A percentile compares a stretch with the other conserved stretches of the same genome.
These are phyloP conservation scores for Entophlyctis luteolus DNA, from an alignment of 192 early-diverging fungal genomes.

Conservation along the genomic window DNA sequence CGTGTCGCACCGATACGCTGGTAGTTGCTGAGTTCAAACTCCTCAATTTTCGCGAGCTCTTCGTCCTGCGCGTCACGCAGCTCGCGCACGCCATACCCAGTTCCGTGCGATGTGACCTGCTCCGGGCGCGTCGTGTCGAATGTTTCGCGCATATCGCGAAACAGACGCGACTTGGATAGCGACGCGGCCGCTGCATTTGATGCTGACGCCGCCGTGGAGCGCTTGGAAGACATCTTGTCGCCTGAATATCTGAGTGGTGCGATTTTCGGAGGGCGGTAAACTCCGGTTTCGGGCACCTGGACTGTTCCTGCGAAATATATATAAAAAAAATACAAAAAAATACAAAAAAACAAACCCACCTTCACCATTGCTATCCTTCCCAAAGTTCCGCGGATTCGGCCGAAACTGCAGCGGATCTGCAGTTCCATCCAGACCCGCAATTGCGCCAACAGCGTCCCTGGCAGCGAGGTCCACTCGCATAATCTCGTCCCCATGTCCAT, in stretches of 20 bases:
- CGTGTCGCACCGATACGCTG: slow-evolving; percentile 5
- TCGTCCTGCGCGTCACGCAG: slow-evolving; percentile 14
- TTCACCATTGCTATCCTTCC: no score
- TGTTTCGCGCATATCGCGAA: slow-evolving; percentile 22
- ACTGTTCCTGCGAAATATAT: slow-evolving; percentile 1
- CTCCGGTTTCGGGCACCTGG: slow-evolving; percentile 36
- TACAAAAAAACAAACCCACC: not conserved
- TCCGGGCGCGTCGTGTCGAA: slow-evolving; percentile 22
- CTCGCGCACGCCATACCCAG: slow-evolving; percentile 21
- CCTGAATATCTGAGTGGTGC: slow-evolving; percentile 84
- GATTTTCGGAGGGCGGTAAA: slow-evolving; percentile 83
- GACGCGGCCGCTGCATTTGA: not conserved
- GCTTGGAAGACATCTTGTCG: slow-evolving; percentile 51
- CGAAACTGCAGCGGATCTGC: slow-evolving; percentile 81
- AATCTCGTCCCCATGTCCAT: not conserved
- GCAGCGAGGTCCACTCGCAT: slow-evolving; percentile 12
- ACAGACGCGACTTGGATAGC: slow-evolving; percentile 20
- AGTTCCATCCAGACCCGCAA: not conserved
- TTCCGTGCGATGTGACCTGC: slow-evolving; percentile 25
- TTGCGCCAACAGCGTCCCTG: slow-evolving; percentile 9
- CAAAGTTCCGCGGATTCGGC: slow-evolving; percentile 75
- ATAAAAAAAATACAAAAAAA: no score
- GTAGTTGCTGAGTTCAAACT: slow-evolving; percentile 23
- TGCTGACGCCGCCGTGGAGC: not conserved
- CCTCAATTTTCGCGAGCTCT: slow-evolving; percentile 21